A percentile compares a stretch with the other conserved stretches of the same genome.
Evolutionary conservation across 495 filamentous ascomycete genomes (phyloP).

Genomic region (Aspergillus hancockii): DNA sequence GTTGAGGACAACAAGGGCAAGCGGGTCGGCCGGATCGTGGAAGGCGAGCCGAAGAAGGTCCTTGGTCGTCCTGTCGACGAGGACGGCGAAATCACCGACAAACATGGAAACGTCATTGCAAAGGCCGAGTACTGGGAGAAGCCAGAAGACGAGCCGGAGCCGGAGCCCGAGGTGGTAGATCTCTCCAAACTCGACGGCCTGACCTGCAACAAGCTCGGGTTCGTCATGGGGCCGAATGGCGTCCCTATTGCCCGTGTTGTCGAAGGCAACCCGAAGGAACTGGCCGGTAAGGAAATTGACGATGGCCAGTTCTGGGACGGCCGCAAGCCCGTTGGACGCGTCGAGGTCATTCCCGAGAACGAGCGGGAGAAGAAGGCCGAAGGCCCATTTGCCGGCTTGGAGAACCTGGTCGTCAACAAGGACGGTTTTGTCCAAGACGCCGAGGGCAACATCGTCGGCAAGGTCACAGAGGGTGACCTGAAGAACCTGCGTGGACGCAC

Average conservation of each 20-base stretch:
- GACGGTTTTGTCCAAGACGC: conserved; percentile 72
- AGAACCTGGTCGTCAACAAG: conserved; percentile 66
- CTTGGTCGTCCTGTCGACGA: conserved; percentile 63
- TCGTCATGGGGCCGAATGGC: conserved; percentile 71
- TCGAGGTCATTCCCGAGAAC: conserved; percentile 70
- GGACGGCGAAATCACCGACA: conserved; percentile 65
- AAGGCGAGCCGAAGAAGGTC: conserved; percentile 65
- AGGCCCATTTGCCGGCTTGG: conserved; percentile 73
- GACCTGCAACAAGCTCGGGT: conserved; percentile 77
- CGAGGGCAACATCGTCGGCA: conserved; percentile 68
- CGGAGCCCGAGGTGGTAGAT: conserved; percentile 55
- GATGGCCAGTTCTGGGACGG: conserved; percentile 75
- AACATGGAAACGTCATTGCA: conserved; percentile 61
- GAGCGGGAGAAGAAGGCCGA: conserved; percentile 72
- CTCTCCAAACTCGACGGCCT: conserved; percentile 65
- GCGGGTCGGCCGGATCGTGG: conserved; percentile 57
- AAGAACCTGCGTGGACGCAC: conserved; percentile 72
- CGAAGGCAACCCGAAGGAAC: conserved; percentile 65
- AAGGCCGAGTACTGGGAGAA: conserved; percentile 58
- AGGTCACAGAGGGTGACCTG: conserved; percentile 73
- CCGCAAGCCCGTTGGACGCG: conserved; percentile 71
- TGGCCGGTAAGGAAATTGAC: conserved; percentile 69
- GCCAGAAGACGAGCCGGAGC: conserved; percentile 29
- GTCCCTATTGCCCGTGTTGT: conserved; percentile 69
- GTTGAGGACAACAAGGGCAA: conserved; percentile 62